Conservation (phyloP, 352 stramenopile genomes). For the Aphanomyces invadans region DNA sequence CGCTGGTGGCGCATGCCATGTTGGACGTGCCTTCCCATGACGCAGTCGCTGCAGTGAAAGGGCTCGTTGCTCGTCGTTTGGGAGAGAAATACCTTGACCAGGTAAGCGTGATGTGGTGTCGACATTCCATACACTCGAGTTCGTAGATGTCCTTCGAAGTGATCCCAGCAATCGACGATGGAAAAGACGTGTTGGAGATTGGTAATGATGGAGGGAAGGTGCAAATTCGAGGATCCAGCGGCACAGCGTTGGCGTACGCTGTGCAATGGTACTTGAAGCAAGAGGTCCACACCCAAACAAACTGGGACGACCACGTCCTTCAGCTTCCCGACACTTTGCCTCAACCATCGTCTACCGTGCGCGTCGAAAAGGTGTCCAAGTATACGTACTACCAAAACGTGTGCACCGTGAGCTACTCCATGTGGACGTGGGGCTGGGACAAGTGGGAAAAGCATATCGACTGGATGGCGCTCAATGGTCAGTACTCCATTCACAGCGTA, state of each 20-base stretch:
- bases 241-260: slow-evolving; percentile 59
- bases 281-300: slow-evolving; percentile 56
- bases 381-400: slow-evolving; percentile 91
- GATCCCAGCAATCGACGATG: slow-evolving; percentile 32
- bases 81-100: slow-evolving; percentile 18
- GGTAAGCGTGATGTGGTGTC: not conserved
- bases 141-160: slow-evolving; percentile 48
- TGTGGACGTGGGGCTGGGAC: slow-evolving; percentile 78
- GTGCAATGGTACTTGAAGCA: slow-evolving; percentile 75
- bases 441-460: slow-evolving; percentile 88
- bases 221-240: slow-evolving; percentile 44
- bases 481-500: too few relatives aligned
- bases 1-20: not conserved
- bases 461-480: slow-evolving; percentile 88
- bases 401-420: slow-evolving; percentile 87
- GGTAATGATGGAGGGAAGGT: slow-evolving; percentile 37
- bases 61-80: not conserved
- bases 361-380: slow-evolving; percentile 52
- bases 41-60: not conserved
- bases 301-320: slow-evolving; percentile 73
- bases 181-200: slow-evolving; percentile 60
- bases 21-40: not conserved
- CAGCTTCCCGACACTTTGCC: slow-evolving; percentile 46
- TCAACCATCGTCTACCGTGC: slow-evolving; percentile 30
- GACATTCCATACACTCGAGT: slow-evolving; percentile 26